Conservation (phyloP, 805 yeast genomes). For the Candida broadrunensis region DNA sequence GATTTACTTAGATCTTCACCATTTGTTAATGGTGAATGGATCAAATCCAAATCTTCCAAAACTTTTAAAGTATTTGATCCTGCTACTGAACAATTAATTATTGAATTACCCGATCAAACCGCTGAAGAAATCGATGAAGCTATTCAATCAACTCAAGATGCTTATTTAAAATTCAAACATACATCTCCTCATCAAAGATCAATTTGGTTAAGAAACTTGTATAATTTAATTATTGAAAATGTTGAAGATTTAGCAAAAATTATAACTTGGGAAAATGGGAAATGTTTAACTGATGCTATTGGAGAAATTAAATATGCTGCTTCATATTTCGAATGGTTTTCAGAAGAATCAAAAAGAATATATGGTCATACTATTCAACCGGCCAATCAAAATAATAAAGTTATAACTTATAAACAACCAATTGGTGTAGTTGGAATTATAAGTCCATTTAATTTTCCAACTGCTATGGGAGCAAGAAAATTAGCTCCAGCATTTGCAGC, state of each 20-base stretch:
- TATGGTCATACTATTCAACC: constrained; percentile 61
- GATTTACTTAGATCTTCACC: constrained; percentile 30
- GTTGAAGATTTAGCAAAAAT: constrained; percentile 55
- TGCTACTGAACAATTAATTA: constrained; percentile 34
- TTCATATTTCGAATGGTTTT: constrained; percentile 42
- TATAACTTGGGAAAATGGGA: constrained; percentile 61
- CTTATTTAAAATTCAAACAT: constrained; percentile 45
- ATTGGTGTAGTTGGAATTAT: constrained; percentile 63
- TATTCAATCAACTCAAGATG: constrained; percentile 44
- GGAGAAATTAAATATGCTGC: constrained; percentile 62
- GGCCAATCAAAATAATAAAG: constrained; percentile 46
- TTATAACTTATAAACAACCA: constrained; percentile 54
- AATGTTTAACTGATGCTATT: constrained; percentile 48
- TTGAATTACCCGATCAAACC: constrained; percentile 43
- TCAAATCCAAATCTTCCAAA: constrained; percentile 31
- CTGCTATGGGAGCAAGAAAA: constrained; percentile 65
- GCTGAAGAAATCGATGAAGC: constrained; percentile 42
- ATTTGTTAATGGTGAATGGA: constrained; percentile 39
- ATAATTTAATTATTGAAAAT: constrained; percentile 51
- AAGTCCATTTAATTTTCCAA: constrained; percentile 68
- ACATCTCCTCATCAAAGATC: constrained; percentile 52
- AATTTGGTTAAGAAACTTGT: constrained; percentile 47
- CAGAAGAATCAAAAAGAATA: constrained; percentile 55
- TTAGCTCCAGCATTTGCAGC: constrained; percentile 66
- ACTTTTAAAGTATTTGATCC: constrained; percentile 39